Percentiles rank a stretch among this genome's conserved stretches.
Evolutionary conservation across 2,329 filamentous ascomycete genomes (phyloP).

Genomic region (Capronia epimyces): DNA sequence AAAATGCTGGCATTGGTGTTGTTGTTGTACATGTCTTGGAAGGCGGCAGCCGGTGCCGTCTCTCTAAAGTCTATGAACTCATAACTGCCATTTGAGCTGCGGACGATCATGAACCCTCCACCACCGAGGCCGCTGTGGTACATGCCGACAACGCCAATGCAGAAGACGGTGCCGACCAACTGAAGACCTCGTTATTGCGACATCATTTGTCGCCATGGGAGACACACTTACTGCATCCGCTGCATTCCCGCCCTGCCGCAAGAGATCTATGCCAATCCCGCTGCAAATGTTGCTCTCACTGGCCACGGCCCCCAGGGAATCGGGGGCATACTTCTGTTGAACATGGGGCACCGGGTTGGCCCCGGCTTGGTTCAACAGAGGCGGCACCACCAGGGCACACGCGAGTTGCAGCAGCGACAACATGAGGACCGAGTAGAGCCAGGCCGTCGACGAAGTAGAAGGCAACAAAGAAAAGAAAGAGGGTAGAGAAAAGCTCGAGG

Average conservation of each 20-base stretch:
- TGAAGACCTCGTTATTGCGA: slow-evolving; percentile 26
- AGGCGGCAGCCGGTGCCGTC: slow-evolving; percentile 73
- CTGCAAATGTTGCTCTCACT: slow-evolving; percentile 66
- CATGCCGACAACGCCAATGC: slow-evolving; percentile 69
- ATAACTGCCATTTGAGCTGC: slow-evolving; percentile 65
- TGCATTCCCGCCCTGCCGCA: slow-evolving; percentile 62
- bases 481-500: slow-evolving; percentile 5
- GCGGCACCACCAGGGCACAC: slow-evolving; percentile 13
- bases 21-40: slow-evolving; percentile 76
- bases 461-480: slow-evolving; percentile 2
- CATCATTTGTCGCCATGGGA: neutral
- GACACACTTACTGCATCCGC: slow-evolving; percentile 59
- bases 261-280: slow-evolving; percentile 59
- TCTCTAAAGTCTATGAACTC: slow-evolving; percentile 89
- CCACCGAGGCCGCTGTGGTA: slow-evolving; percentile 79
- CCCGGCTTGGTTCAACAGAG: slow-evolving; percentile 20
- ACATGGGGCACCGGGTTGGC: slow-evolving; percentile 17
- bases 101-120: slow-evolving; percentile 83
- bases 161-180: slow-evolving; percentile 68
- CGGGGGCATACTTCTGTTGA: slow-evolving; percentile 18
- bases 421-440: slow-evolving; percentile 13
- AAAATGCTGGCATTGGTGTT: slow-evolving; percentile 62
- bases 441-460: neutral
- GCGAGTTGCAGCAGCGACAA: slow-evolving; percentile 19
- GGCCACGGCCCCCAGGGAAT: slow-evolving; percentile 58